Evolutionary conservation across 768 basidiomycete genomes (phyloP), one percentile per base, ranked within the genome.

Genomic region (Daedaleopsis nitida): DNA sequence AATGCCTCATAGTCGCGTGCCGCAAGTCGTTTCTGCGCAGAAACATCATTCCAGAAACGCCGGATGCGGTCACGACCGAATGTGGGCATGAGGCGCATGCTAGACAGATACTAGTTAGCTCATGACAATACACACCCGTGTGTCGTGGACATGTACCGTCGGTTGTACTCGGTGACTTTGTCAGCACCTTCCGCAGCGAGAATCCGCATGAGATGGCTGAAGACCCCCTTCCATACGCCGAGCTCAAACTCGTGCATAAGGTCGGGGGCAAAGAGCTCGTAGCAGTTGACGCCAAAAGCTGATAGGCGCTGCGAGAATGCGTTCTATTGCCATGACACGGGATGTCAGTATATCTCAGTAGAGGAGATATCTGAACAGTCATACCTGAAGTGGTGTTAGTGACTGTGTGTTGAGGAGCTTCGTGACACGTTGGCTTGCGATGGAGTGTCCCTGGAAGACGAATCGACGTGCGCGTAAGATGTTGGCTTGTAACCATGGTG

Each of bases 211-310:
- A 42, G 39, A 42, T 42, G 39, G 11, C 5, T 11, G 39, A 42
- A 42, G 5, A 42, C 39, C 10, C 52, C 49, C 42, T 77, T 77
- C 73, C 73, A 76, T 0, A 71, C 69, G 3, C 77, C 74, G 0
- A 77, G 60, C 42, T 78, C 75, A 37, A 74, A 69, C 47, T 77
- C 70, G 35, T 76, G 76, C 54, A 77, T 62, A 5, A 76, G 55
- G 17, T 77, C 74, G 0, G 68, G 67, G 0, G 69, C 63, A 3
- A 77, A 61, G 56, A 77, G 61, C 0, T 51, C 19, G 53, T 71
- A 66, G 17, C 69, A 69, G 35, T 76, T 53, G 17, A 78, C 66
- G 1, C 69, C 69, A 21, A 21, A 19, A 0, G 34, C 0, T 0
- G 48, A 23, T 1, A 72, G 64, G 16, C 42, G 51, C 16, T 61